Conservation (phyloP, 306 rosid genomes). For the Mimosa pudica region DNA sequence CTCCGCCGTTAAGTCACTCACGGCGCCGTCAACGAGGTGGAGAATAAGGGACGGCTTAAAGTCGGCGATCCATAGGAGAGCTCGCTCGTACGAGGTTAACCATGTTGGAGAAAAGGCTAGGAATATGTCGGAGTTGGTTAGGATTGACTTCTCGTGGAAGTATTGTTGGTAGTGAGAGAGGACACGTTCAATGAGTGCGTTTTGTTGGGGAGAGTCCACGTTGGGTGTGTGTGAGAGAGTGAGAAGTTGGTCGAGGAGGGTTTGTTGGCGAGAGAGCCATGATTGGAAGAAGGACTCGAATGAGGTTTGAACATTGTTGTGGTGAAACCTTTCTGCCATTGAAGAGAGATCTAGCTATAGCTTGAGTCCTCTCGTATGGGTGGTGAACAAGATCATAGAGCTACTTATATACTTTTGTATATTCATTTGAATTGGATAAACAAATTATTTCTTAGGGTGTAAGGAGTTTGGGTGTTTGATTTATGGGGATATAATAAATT, state of each 20-base stretch:
- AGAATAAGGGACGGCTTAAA: conserved; percentile 40
- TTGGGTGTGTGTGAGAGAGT: not conserved
- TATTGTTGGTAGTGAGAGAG: conserved; percentile 42
- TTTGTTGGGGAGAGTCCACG: not conserved
- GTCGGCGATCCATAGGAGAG: conserved; percentile 49
- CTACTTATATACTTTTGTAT: not conserved
- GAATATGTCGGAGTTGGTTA: conserved; percentile 40
- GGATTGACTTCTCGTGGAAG: conserved; percentile 28
- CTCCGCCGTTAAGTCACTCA: conserved; percentile 20
- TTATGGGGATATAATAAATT: not conserved
- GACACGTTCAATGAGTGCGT: conserved; percentile 34
- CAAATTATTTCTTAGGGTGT: not conserved
- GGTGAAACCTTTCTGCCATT: not conserved
- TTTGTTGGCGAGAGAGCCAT: conserved; percentile 33
- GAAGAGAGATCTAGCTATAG: not conserved
- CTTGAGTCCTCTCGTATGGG: not conserved
- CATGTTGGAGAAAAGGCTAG: conserved; percentile 43
- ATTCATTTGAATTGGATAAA: not conserved
- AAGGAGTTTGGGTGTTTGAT: not conserved
- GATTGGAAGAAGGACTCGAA: conserved; percentile 21
- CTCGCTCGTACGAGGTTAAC: conserved; percentile 42
- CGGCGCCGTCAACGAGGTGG: conserved; percentile 23
- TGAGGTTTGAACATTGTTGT: not conserved
- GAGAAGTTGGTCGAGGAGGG: conserved; percentile 33
- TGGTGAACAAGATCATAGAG: not conserved